A percentile compares a stretch with the other conserved stretches of the same genome.
phyloP scores from a whole-genome alignment of 371 early-diverging fungal species.

The Mortierella sp. region DNA sequence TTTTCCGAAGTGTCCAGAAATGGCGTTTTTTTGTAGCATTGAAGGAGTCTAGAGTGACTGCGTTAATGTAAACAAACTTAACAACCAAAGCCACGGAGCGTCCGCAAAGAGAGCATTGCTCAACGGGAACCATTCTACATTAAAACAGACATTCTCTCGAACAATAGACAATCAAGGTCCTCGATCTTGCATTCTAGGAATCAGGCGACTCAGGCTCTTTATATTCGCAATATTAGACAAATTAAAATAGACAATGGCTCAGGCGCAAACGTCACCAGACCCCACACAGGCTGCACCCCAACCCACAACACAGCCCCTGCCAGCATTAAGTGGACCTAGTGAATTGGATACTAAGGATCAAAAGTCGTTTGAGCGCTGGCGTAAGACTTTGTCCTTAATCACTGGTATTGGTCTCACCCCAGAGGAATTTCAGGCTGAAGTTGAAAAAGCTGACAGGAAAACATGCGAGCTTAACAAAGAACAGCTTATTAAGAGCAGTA shows the following conservation, averaged over 20 bases:
- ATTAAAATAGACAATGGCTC: not conserved
- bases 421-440: constrained; percentile 63
- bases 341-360: constrained; percentile 33
- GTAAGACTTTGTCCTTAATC: constrained; percentile 64
- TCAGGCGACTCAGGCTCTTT: not conserved
- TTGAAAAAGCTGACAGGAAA: constrained; percentile 66
- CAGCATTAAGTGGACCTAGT: not conserved
- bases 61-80: not conserved
- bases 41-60: not conserved
- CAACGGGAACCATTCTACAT: not conserved
- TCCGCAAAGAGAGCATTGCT: not conserved
- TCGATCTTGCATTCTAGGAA: not conserved
- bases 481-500: constrained; percentile 78
- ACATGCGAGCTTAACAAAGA: constrained; percentile 82
- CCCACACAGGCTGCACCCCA: not conserved
- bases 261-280: constrained; percentile 2
- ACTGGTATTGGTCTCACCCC: constrained; percentile 75
- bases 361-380: constrained; percentile 67
- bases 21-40: constrained; percentile 5
- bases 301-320: not conserved
- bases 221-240: not conserved
- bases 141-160: not conserved
- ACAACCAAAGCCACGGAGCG: not conserved
- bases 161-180: not conserved
- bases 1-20: not conserved